Percentiles rank a stretch among this genome's conserved stretches.
Conservation (phyloP, 2,329 filamentous ascomycete genomes). For the Sporothrix curviconia region DNA sequence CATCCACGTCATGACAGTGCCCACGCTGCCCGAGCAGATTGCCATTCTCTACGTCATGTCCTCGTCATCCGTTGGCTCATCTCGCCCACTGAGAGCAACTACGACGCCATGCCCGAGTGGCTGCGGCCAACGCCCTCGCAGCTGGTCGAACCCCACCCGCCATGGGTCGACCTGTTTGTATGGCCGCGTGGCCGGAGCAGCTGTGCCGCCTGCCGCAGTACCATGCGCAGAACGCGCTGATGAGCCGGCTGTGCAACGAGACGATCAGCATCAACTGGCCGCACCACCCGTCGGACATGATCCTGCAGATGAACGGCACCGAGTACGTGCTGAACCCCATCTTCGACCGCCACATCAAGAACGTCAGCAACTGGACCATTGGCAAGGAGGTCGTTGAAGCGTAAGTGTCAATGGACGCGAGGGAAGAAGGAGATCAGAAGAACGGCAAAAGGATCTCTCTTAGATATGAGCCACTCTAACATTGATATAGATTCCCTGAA, state of each 20-base stretch:
- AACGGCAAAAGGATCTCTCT: no score
- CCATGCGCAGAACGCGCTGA: not conserved
- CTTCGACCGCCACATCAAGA: constrained; percentile 2
- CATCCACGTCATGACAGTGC: constrained; percentile 4
- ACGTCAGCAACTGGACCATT: constrained; percentile 5
- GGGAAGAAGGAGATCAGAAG: not conserved
- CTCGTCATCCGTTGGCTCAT: constrained; percentile 7
- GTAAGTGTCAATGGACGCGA: not conserved
- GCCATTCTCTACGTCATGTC: constrained; percentile 5
- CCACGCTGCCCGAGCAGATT: constrained; percentile 4
- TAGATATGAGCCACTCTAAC: not conserved
- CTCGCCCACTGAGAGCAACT: constrained; percentile 3
- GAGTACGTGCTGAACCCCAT: constrained; percentile 3
- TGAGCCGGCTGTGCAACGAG: not conserved
- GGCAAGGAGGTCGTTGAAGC: not conserved
- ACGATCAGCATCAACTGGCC: constrained; percentile 12
- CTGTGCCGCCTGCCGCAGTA: not conserved
- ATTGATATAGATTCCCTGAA: not conserved
- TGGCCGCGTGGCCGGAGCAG: constrained; percentile 12
- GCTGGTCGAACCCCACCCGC: constrained; percentile 6
- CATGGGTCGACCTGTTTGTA: constrained; percentile 12
- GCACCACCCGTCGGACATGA: constrained; percentile 1
- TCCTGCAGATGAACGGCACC: not conserved
- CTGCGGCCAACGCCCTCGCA: constrained; percentile 23
- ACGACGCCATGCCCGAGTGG: constrained; percentile 18